Percentiles rank a stretch among this genome's conserved stretches.
phyloP scores from a whole-genome alignment of 2,329 filamentous ascomycete genomes.

The Nectriaceae sp. region DNA sequence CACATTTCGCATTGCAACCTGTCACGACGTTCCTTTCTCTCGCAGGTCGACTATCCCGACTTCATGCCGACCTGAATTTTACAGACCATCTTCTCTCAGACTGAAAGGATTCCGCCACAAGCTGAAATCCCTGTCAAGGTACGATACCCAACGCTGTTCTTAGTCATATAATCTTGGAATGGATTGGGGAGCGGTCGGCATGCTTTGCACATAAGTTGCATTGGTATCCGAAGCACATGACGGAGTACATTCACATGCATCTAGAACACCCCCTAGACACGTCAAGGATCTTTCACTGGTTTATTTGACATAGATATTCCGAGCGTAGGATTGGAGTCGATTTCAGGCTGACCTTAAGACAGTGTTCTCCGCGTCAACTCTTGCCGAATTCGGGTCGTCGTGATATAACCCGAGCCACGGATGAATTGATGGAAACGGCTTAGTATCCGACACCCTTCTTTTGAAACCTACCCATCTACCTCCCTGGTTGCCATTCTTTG shows the following conservation, averaged over 20 bases:
- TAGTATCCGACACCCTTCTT: not conserved
- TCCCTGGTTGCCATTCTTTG: not conserved
- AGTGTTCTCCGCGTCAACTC: not conserved
- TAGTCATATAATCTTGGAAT: not conserved
- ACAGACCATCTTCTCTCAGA: slow-evolving; percentile 1
- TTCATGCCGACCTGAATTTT: slow-evolving; percentile 10
- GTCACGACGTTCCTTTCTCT: slow-evolving; percentile 1
- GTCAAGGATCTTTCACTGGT: no score
- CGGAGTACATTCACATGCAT: no score
- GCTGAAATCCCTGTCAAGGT: slow-evolving; percentile 18
- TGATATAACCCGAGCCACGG: no score
- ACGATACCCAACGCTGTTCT: slow-evolving; percentile 7
- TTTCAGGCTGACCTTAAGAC: not conserved
- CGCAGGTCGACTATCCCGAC: slow-evolving; percentile 1
- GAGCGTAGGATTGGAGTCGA: no score
- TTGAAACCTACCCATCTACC: slow-evolving; percentile 5
- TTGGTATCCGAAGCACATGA: not conserved
- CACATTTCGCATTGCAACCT: slow-evolving; percentile 11
- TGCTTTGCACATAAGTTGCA: not conserved
- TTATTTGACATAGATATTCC: no score
- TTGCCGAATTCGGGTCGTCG: not conserved
- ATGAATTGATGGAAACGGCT: slow-evolving; percentile 22
- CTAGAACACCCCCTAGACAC: no score
- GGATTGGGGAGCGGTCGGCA: not conserved
- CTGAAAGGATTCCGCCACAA: slow-evolving; percentile 1